Percentiles rank a stretch among this genome's conserved stretches.
These are phyloP conservation scores for Solanum lycopersicoides DNA, from an alignment of 257 asterid genomes.

Conservation along the genomic window DNA sequence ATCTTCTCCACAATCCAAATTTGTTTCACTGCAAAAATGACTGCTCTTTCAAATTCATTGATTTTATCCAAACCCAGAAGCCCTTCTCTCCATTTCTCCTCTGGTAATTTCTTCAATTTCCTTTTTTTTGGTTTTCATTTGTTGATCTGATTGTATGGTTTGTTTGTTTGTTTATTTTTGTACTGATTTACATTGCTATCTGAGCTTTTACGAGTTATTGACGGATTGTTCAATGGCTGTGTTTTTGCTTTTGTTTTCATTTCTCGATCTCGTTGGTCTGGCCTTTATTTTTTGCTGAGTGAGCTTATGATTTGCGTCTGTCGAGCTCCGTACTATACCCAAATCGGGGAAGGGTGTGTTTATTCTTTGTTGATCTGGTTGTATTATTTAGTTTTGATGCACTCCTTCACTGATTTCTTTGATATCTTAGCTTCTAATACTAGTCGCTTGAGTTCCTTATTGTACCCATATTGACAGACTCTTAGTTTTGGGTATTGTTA, in stretches of 20 bases:
- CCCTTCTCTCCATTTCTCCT: constrained; percentile 16
- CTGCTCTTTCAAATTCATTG: constrained; percentile 37
- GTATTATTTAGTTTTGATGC: background rate
- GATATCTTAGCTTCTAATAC: background rate
- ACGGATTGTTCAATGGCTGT: background rate
- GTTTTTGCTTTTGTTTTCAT: background rate
- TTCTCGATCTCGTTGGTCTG: background rate
- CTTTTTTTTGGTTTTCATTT: background rate
- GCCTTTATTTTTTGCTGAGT: background rate
- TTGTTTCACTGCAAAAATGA: constrained; percentile 2
- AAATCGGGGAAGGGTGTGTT: background rate
- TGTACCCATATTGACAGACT: background rate
- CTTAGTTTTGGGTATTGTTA: background rate
- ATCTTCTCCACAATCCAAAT: background rate
- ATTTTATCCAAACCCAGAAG: constrained; percentile 21
- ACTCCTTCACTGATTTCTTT: background rate
- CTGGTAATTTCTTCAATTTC: constrained; percentile 14
- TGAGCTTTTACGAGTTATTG: background rate
- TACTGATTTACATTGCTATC: background rate
- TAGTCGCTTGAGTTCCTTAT: background rate
- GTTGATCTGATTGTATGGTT: background rate
- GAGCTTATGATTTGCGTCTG: background rate
- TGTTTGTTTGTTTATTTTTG: background rate
- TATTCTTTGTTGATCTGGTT: background rate
- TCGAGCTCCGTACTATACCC: background rate